Conservation (phyloP, 2,329 filamentous ascomycete genomes). For the Myriosclerotinia scirpicola region DNA sequence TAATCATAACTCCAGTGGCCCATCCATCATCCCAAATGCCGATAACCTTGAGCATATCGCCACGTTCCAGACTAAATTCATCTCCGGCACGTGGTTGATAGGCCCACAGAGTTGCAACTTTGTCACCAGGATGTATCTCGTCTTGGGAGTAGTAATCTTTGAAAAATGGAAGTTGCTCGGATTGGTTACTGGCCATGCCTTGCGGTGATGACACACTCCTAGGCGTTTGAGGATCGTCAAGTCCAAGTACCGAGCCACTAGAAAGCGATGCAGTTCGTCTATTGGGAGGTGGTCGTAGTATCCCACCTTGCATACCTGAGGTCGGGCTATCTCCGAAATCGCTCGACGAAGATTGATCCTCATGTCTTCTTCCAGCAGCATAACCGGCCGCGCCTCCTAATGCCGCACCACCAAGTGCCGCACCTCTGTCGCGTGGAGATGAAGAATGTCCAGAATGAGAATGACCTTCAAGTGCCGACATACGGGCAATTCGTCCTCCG, state of each 20-base stretch:
- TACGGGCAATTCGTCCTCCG: constrained; percentile 86
- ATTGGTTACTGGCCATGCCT: constrained; percentile 82
- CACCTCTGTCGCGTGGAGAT: constrained; percentile 41
- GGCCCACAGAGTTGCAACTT: constrained; percentile 90
- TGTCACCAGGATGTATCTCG: constrained; percentile 88
- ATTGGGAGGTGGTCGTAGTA: constrained; percentile 61
- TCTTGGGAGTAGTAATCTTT: constrained; percentile 99
- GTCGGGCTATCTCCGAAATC: constrained; percentile 64
- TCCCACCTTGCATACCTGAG: constrained; percentile 57
- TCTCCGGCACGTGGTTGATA: constrained; percentile 93
- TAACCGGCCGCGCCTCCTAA: constrained; percentile 49
- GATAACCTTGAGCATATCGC: constrained; percentile 97
- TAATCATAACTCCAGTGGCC: constrained; percentile 86
- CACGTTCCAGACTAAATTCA: constrained; percentile 89
- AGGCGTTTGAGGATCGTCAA: constrained; percentile 71
- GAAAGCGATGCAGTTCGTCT: constrained; percentile 87
- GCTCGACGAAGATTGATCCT: constrained; percentile 64
- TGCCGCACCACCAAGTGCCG: constrained; percentile 24
- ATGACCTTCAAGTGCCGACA: constrained; percentile 87
- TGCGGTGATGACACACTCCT: constrained; percentile 80
- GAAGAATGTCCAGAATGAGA: constrained; percentile 63
- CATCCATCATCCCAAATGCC: constrained; percentile 99
- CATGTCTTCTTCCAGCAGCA: constrained; percentile 48
- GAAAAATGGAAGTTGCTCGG: constrained; percentile 93
- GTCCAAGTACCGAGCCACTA: constrained; percentile 73